Base-by-base conservation (phyloP, 176 grass and related monocot genomes). In the Cymbopogon citratus region DNA sequence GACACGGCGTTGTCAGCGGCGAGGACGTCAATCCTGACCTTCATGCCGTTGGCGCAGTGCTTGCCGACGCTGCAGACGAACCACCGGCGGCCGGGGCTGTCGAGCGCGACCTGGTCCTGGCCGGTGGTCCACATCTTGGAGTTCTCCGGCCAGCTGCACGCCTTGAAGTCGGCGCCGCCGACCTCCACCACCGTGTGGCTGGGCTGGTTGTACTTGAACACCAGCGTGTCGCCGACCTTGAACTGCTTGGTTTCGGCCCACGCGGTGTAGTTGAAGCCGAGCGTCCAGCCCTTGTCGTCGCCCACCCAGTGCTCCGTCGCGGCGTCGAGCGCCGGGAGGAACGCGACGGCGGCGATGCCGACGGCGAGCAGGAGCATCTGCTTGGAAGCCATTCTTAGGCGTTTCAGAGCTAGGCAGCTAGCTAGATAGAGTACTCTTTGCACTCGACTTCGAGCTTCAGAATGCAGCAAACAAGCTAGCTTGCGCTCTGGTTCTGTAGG, bases 161-260 rank as follows among this genome's bases (percentile, higher is more conserved):
- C 3, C 9, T 0, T 0, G 81, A 85, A 93, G 51, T 84, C 91
- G 6, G 33, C 1, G 27, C 68, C 66, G 13, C 39, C 35, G 9
- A 93, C 87, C 76, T 87, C 59, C 38, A 87, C 36, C 61, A 87
- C 69, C 49, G 71, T 80, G 62, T 93, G 87, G 18, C 1, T 28
- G 0, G 80, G 36, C 18, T 52, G 8, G 5, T 5, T 38, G 87
- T 92, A 92, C 27, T 73, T 89, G 90, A 92, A 92, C 76, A 87
- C 87, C 78, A 93, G 62, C 41, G 73, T 85, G 73, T 93, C 91
- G 64, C 91, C 91, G 60, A 85, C 85, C 15, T 40, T 59, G 78
- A 93, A 93, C 68, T 76, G 64, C 28, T 85, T 90, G 27, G 43
- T 66, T 5, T 61, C 69, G 3, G 88, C 85, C 88, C 91, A 90